These are phyloP conservation scores for Osmanthus fragrans DNA, from an alignment of 257 asterid species.

Conservation along the genomic window DNA sequence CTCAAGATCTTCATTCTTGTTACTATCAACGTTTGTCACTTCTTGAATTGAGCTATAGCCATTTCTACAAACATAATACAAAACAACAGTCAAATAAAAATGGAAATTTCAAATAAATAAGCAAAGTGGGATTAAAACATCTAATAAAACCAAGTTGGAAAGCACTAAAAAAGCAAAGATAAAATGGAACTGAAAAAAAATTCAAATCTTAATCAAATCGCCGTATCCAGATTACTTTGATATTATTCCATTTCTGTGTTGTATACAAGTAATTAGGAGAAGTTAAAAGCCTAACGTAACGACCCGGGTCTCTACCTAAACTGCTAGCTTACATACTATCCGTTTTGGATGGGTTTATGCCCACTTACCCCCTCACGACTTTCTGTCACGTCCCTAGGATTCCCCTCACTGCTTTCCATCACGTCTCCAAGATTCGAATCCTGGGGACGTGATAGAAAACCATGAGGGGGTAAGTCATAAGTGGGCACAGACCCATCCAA, in stretches of 20 bases:
- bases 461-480: too few relatives aligned
- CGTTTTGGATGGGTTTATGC: too few relatives aligned
- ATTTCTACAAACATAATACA: slow-evolving; percentile 36
- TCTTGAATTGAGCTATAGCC: slow-evolving; percentile 39
- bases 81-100: slow-evolving; percentile 22
- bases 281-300: neutral
- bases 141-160: neutral
- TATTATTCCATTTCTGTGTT: neutral
- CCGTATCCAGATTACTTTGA: slow-evolving; percentile 1
- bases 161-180: neutral
- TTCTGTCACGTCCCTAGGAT: too few relatives aligned
- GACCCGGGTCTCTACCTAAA: too few relatives aligned
- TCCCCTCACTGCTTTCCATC: too few relatives aligned
- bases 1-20: slow-evolving; percentile 44
- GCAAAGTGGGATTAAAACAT: neutral
- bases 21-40: slow-evolving; percentile 18
- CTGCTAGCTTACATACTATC: too few relatives aligned
- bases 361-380: too few relatives aligned
- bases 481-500: too few relatives aligned
- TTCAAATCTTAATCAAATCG: neutral
- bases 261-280: neutral
- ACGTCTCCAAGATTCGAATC: too few relatives aligned
- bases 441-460: too few relatives aligned
- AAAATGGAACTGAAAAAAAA: neutral
- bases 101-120: slow-evolving; percentile 11